Base-by-base conservation (phyloP, 208 protist genomes). In the Naegleria lovaniensis region DNA sequence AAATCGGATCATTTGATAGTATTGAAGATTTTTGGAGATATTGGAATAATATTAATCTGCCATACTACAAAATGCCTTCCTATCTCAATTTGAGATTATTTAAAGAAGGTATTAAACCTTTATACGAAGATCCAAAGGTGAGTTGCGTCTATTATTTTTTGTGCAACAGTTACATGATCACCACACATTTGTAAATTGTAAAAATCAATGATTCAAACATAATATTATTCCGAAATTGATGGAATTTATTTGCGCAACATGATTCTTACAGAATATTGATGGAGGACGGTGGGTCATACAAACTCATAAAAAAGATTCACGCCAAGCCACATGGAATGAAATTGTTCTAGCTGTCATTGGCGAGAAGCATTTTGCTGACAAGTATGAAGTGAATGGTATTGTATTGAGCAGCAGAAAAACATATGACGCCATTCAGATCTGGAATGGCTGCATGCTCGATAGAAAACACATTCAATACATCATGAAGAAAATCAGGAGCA, bases 31-130 rank as follows among this genome's bases (percentile, higher is more conserved):
- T 85, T 85, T 85, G 33, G 40, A 85, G 40, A 13, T 48, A 51
- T 48, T 85, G 83, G 83, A 85, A 85, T 48, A 48, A 85, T 48
- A 51, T 85, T 22, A 48, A 85, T 29, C 33, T 40, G 16, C 36
- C 83, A 22, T 85, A 43, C 16, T 19, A 85, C n/a, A 39, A 85
- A 29, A 39, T 85, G 83, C 40, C 83, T 33, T 48, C 40, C 0
- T 48, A 85, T 48, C n/a, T 85, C 38, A 85, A 85, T 48, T 48
- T 85, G n/a, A 85, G 83, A 85, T 40, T 85, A 43, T 85, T 85
- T 29, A 85, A 85, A 85, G 11, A 40, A 48, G 36, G 36, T 43
- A 33, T 85, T 33, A 85, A 85, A 85, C 83, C 83, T 33, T n/a
- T 85, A 0, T 85, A 48, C 4, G 83, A 85, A 29, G 83, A 85